Percentiles rank a stretch among this genome's conserved stretches.
Evolutionary conservation across 306 rosid species (phyloP).

Genomic region (Dalbergia cultrata): DNA sequence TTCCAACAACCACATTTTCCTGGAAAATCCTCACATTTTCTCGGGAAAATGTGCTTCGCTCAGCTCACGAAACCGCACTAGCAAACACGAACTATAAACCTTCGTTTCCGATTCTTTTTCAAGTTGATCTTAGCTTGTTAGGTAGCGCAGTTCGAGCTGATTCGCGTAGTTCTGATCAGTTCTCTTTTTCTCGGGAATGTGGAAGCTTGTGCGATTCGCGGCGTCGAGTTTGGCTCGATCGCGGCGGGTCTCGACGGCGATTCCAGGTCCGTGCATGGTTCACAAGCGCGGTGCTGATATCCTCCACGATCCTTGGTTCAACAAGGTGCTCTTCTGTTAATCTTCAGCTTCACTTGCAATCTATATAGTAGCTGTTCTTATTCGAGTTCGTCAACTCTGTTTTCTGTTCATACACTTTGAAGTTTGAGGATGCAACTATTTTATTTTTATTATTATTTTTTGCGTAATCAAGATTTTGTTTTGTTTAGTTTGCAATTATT

Average conservation of each 20-base stretch:
- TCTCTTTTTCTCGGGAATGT: slow-evolving; percentile 61
- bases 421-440: slow-evolving; percentile 1
- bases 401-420: background rate
- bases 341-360: background rate
- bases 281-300: slow-evolving; percentile 96
- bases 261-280: slow-evolving; percentile 84
- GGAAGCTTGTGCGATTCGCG: slow-evolving; percentile 73
- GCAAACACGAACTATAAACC: background rate
- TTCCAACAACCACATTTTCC: slow-evolving; percentile 12
- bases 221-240: slow-evolving; percentile 59
- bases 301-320: slow-evolving; percentile 96
- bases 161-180: background rate
- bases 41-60: slow-evolving; percentile 39
- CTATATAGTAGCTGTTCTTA: background rate
- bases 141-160: background rate
- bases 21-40: slow-evolving; percentile 4
- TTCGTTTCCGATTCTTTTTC: background rate
- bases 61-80: background rate
- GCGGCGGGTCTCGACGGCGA: slow-evolving; percentile 71
- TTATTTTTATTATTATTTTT: background rate
- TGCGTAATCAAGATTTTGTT: background rate
- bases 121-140: background rate
- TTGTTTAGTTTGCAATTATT: slow-evolving; percentile 6
- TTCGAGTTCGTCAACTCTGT: background rate
- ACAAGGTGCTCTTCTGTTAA: slow-evolving; percentile 62